Evolutionary conservation across 2,329 filamentous ascomycete species (phyloP), one percentile per base, ranked within the genome.

Genomic region (Fusarium piperis): DNA sequence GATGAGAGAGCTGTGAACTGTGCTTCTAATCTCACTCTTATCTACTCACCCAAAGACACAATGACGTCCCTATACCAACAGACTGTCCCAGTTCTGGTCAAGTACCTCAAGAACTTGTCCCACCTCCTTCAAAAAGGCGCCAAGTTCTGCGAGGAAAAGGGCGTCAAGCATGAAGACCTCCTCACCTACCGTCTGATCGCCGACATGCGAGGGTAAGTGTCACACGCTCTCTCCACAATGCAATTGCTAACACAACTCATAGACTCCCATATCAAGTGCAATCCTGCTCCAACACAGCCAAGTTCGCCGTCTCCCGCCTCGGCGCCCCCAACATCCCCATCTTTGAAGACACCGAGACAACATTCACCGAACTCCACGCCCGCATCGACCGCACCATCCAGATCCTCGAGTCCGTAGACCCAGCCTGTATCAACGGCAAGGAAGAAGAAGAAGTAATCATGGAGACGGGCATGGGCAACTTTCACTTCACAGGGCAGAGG

Each of bases 281-380:
- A 18, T 75, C 71, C 20, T 76, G 74, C 62, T 75, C 72, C 36
- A 75, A 76, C 67, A 76, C 73, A 3, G 67, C 74, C 13, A 76
- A 76, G 35, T 75, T 74, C 35, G 55, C 66, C 18, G 60, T 67
- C 28, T 38, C 68, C 3, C 74, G 74, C 7, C 53, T 76, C 5
- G 74, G 74, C 11, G 65, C 57, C 10, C 38, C 62, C 2, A 52
- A 74, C 32, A 44, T 71, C 1, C 73, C 73, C 20, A 15, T n/a
- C 8, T 68, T 74, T 3, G 69, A 72, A 32, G 58, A 77, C 20
- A 71, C 75, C 1, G 80, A 80, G 26, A 59, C 71, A 57, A 76
- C 78, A 2, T 74, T 81, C 11, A 79, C 77, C 2, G 72, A 80
- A n/a, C 72, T 77, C 57, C 76, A 79, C 64, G 65, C 69, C 1